Evolutionary conservation across 164 flowering plant genomes (phyloP).

Genomic region (Pachysandra terminalis): DNA sequence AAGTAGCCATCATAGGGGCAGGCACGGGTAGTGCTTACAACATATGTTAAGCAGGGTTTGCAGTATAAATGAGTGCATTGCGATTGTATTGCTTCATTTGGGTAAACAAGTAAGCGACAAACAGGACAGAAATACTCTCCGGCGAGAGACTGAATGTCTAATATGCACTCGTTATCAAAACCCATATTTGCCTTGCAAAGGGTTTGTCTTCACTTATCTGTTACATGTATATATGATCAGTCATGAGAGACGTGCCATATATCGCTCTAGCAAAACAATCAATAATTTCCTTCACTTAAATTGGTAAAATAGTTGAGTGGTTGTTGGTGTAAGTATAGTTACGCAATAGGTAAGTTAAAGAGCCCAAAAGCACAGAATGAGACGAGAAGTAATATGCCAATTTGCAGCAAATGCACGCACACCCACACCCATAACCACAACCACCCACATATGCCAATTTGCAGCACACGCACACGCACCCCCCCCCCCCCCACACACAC

Average conservation of each 20-base stretch:
- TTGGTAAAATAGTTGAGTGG: no score
- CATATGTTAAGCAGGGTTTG: conserved; percentile 76
- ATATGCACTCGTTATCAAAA: conserved; percentile 92
- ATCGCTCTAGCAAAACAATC: no score
- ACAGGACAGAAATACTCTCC: conserved; percentile 99
- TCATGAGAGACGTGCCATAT: background rate
- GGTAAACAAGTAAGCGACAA: conserved; percentile 92
- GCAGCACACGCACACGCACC: no score
- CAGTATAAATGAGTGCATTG: conserved; percentile 97
- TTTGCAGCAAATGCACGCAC: no score
- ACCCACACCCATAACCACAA: no score
- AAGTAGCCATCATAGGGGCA: conserved; percentile 98
- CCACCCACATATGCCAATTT: no score
- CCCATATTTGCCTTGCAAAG: conserved; percentile 50
- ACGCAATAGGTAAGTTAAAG: no score
- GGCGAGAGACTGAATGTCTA: conserved; percentile 78
- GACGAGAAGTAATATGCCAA: no score
- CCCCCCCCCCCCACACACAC: no score
- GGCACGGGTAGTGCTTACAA: conserved; percentile 69
- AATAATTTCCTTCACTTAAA: background rate
- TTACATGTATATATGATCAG: background rate
- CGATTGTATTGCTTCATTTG: conserved; percentile 91
- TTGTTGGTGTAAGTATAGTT: no score
- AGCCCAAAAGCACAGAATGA: no score
- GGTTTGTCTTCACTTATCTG: no score